phyloP scores from a whole-genome alignment of 495 filamentous ascomycete genomes.

The Cryomyces minteri region DNA sequence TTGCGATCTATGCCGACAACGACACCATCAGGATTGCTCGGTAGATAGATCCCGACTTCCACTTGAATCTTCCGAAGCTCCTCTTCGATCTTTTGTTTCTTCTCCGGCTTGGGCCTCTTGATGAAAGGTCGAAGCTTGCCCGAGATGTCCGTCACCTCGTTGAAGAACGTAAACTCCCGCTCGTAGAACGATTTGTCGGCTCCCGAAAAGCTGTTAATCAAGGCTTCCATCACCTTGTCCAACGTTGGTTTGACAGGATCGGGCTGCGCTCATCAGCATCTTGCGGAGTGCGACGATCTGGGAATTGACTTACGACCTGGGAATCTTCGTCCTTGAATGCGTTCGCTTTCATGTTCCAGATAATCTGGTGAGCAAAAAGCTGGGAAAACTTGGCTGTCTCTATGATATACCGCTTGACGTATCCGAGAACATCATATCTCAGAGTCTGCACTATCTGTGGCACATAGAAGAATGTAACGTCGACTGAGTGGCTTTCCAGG shows the following conservation, averaged over 20 bases:
- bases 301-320: slow-evolving; percentile 43
- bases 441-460: slow-evolving; percentile 93
- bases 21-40: slow-evolving; percentile 89
- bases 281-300: not conserved
- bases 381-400: slow-evolving; percentile 94
- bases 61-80: slow-evolving; percentile 93
- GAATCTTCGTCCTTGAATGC: slow-evolving; percentile 94
- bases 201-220: slow-evolving; percentile 63
- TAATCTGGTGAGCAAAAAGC: slow-evolving; percentile 95
- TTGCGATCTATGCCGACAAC: slow-evolving; percentile 96
- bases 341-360: slow-evolving; percentile 99
- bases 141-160: slow-evolving; percentile 87
- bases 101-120: slow-evolving; percentile 82
- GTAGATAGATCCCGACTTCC: slow-evolving; percentile 90
- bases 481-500: slow-evolving; percentile 78
- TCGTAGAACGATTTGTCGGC: slow-evolving; percentile 78
- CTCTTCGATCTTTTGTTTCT: slow-evolving; percentile 98
- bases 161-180: slow-evolving; percentile 92
- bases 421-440: slow-evolving; percentile 86
- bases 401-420: slow-evolving; percentile 89
- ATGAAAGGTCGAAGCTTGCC: slow-evolving; percentile 90
- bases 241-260: slow-evolving; percentile 85
- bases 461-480: slow-evolving; percentile 97
- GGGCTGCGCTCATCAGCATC: slow-evolving; percentile 34
- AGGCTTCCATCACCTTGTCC: slow-evolving; percentile 70